These are phyloP conservation scores for Lophiostoma macrostomum DNA, from an alignment of 495 filamentous ascomycete genomes.

Conservation along the genomic window DNA sequence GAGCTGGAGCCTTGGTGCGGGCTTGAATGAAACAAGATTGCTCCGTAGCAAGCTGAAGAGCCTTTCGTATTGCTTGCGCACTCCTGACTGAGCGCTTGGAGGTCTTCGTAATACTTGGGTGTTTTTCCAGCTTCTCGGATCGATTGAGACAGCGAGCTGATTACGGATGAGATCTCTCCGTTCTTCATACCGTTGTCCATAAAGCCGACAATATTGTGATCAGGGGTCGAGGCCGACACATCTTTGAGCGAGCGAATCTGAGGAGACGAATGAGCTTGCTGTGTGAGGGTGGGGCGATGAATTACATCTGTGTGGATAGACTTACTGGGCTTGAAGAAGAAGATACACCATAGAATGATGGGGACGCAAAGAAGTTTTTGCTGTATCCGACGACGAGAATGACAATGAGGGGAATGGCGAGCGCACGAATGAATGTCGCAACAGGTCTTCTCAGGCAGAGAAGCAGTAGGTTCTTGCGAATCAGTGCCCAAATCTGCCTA, in stretches of 20 bases:
- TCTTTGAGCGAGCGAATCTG: slow-evolving; percentile 15
- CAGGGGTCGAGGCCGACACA: not conserved
- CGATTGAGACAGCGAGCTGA: slow-evolving; percentile 54
- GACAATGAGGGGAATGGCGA: slow-evolving; percentile 22
- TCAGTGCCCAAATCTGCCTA: slow-evolving; percentile 27
- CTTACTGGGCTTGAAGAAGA: not conserved
- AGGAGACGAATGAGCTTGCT: no score
- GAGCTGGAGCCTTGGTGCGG: slow-evolving; percentile 53
- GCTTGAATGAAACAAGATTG: slow-evolving; percentile 67
- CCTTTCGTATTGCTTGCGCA: slow-evolving; percentile 65
- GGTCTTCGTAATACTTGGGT: slow-evolving; percentile 49
- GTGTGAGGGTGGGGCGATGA: not conserved
- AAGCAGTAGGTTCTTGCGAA: slow-evolving; percentile 29
- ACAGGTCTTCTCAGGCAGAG: slow-evolving; percentile 16
- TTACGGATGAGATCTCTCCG: slow-evolving; percentile 66
- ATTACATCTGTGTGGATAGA: not conserved
- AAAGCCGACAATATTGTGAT: slow-evolving; percentile 58
- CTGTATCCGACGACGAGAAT: slow-evolving; percentile 13
- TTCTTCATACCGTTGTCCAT: slow-evolving; percentile 64
- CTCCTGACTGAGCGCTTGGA: slow-evolving; percentile 50
- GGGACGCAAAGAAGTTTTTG: slow-evolving; percentile 17
- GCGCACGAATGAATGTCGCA: slow-evolving; percentile 27
- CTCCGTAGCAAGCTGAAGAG: slow-evolving; percentile 65
- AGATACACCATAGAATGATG: not conserved
- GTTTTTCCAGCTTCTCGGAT: slow-evolving; percentile 47